These are phyloP conservation scores for Rhizoctonia solani DNA, from an alignment of 1,284 basidiomycete genomes.

Conservation along the genomic window DNA sequence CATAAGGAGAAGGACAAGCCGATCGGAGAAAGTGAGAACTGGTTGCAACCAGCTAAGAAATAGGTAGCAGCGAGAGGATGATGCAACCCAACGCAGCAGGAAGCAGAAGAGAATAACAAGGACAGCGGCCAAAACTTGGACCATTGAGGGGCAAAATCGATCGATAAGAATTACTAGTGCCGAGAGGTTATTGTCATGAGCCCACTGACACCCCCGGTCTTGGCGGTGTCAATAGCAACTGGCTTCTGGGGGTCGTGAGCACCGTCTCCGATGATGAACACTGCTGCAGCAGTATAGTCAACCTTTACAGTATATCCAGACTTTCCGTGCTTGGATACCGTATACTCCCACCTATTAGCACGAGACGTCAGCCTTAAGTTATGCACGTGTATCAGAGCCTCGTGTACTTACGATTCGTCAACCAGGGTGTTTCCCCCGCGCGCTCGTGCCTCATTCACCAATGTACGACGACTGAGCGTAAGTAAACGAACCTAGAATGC, in stretches of 20 bases:
- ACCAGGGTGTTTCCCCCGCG: slow-evolving; percentile 24
- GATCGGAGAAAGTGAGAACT: no score
- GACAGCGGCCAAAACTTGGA: not conserved
- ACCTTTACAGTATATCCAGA: slow-evolving; percentile 20
- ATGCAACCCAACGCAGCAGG: no score
- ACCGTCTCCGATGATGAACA: slow-evolving; percentile 8
- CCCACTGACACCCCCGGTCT: slow-evolving; percentile 23
- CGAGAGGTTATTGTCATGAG: slow-evolving; percentile 30
- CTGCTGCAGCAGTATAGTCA: slow-evolving; percentile 5
- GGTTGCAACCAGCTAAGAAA: no score
- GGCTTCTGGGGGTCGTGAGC: slow-evolving; percentile 17
- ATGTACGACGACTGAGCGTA: slow-evolving; percentile 18
- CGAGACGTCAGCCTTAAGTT: not conserved
- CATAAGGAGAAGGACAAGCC: not conserved
- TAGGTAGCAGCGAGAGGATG: no score
- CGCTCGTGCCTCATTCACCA: slow-evolving; percentile 13
- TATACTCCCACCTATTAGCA: slow-evolving; percentile 33
- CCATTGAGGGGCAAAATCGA: no score
- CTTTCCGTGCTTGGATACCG: slow-evolving; percentile 29
- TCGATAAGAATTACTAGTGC: not conserved
- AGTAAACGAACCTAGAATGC: slow-evolving; percentile 30
- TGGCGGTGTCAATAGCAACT: slow-evolving; percentile 26
- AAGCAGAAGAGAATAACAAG: not conserved
- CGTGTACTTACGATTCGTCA: slow-evolving; percentile 24
- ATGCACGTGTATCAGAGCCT: slow-evolving; percentile 21